Conservation (phyloP, 2,329 filamentous ascomycete species). For the Neoscytalidium dimidiatum region DNA sequence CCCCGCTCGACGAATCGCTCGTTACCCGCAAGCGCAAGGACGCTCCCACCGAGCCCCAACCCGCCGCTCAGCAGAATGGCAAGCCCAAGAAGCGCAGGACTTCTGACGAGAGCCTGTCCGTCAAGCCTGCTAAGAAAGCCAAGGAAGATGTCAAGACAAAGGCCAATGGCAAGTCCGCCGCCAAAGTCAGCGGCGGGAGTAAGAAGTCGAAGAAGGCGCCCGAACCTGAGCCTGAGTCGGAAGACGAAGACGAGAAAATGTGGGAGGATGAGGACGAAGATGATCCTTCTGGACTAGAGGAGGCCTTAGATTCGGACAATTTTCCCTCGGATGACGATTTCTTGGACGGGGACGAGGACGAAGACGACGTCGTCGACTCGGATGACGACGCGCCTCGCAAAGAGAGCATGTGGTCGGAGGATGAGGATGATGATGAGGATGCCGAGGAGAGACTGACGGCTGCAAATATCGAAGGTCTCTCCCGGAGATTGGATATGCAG, state of each 20-base stretch:
- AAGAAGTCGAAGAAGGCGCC: slow-evolving; percentile 33
- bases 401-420: slow-evolving; percentile 86
- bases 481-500: slow-evolving; percentile 78
- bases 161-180: slow-evolving; percentile 8
- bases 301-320: slow-evolving; percentile 40
- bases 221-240: slow-evolving; percentile 29
- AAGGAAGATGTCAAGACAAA: slow-evolving; percentile 41
- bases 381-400: slow-evolving; percentile 60
- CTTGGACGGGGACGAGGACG: slow-evolving; percentile 43
- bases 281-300: slow-evolving; percentile 40
- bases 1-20: slow-evolving; percentile 73
- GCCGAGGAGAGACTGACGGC: slow-evolving; percentile 89
- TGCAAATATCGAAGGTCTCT: slow-evolving; percentile 92
- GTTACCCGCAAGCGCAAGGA: slow-evolving; percentile 85
- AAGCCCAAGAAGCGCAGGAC: slow-evolving; percentile 65
- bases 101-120: slow-evolving; percentile 45
- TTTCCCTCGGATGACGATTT: slow-evolving; percentile 41
- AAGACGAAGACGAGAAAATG: slow-evolving; percentile 31
- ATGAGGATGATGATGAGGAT: slow-evolving; percentile 89
- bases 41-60: slow-evolving; percentile 58
- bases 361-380: slow-evolving; percentile 59
- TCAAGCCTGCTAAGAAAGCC: slow-evolving; percentile 39
- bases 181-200: slow-evolving; percentile 25
- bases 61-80: slow-evolving; percentile 46
- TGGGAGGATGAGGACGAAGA: slow-evolving; percentile 42